Evolutionary conservation across 257 asterid genomes (phyloP), one percentile per base, ranked within the genome.

Genomic region (Handroanthus guayacan): DNA sequence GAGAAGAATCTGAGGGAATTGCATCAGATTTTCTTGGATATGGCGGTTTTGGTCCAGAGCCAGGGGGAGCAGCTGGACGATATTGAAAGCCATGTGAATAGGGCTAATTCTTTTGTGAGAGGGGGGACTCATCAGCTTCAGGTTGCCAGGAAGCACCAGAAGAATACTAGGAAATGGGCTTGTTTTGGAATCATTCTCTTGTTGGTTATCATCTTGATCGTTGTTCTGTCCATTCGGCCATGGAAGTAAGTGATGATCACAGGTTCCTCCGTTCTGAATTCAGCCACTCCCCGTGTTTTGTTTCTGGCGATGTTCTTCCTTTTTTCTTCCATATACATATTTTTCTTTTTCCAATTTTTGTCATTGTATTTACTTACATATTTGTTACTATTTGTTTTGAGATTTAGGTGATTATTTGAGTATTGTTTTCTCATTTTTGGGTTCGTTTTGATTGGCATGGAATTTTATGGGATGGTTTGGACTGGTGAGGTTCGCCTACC

Each of bases 21-120:
- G 64, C 90, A 86, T 52, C 90, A 86, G 67, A 83, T 84, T 45
- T 86, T 86, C 71, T 0, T 84, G 87, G 89, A 84, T 56, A 84
- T 86, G 90, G 90, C 89, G 36, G 90, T 84, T 20, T 65, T 89
- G 75, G 92, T 89, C 68, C 86, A 87, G 84, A 79, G 83, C 67
- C 95, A 89, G 57, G 95, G 95, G 51, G 95, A 85, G 61, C 92
- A 89, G 74, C 58, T 89, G 11, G 92, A 89, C 48, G 91, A 89
- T 20, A 89, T 89, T 37, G 92, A 89, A 79, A 86, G 89, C 70
- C 92, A 87, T 25, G 95, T 89, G 56, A 86, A 84, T 5, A 69
- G 92, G 60, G 92, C 95, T 0, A 76, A 56, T 71, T 87, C 92
- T 0, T 83, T 79, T 8, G 88, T 89, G 9, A 80, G 88, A 36